Conservation (phyloP, 768 basidiomycete genomes). For the Mycena capillaripes region DNA sequence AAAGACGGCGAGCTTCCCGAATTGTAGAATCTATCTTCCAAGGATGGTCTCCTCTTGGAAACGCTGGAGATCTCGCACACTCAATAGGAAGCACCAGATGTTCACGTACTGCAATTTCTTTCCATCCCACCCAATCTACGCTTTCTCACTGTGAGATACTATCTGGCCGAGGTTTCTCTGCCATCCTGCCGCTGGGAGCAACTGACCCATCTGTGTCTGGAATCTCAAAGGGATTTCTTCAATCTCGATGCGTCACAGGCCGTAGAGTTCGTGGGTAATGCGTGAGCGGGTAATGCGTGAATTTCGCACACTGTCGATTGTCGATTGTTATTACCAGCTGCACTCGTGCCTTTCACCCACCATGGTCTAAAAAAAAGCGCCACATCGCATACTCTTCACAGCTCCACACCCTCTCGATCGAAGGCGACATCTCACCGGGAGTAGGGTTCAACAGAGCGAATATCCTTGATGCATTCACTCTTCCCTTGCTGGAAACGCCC, state of each 20-base stretch:
- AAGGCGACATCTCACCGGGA: not conserved
- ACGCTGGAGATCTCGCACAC: not conserved
- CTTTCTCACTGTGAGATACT: not conserved
- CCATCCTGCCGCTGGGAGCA: not conserved
- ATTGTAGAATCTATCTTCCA: not conserved
- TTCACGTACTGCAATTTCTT: not conserved
- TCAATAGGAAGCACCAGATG: not conserved
- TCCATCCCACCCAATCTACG: not conserved
- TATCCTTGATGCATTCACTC: not conserved
- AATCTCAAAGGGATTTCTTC: not conserved
- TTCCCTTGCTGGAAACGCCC: not conserved
- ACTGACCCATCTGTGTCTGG: not conserved
- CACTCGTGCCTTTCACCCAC: not conserved
- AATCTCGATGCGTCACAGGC: not conserved
- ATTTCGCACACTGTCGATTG: not conserved
- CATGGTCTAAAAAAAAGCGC: not conserved
- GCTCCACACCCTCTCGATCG: not conserved
- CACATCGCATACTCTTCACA: not conserved
- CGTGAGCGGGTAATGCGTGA: conserved; percentile 1
- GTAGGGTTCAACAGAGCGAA: not conserved
- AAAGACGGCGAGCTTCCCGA: not conserved
- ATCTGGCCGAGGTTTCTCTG: not conserved
- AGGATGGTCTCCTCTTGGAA: conserved; percentile 8
- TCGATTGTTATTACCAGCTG: not conserved
- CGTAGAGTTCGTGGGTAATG: not conserved